phyloP scores from a whole-genome alignment of 2,329 filamentous ascomycete species.

The Penicillium brevicompactum region DNA sequence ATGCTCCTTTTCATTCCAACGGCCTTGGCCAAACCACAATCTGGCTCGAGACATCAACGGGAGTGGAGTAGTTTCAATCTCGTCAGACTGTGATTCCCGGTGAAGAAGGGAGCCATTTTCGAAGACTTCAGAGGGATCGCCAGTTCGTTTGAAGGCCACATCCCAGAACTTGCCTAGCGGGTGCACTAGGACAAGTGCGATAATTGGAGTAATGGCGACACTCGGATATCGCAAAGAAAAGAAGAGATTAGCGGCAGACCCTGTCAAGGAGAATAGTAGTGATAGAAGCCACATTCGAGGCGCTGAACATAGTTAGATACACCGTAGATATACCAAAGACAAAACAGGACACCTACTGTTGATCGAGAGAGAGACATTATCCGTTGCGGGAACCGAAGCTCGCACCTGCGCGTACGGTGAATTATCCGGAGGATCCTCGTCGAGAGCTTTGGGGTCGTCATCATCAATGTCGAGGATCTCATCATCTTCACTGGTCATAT shows the following conservation, averaged over 20 bases:
- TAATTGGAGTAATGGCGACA: constrained; percentile 85
- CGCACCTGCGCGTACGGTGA: constrained; percentile 71
- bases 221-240: constrained; percentile 89
- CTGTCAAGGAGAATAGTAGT: constrained; percentile 76
- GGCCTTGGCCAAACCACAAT: constrained; percentile 76
- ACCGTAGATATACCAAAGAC: not conserved
- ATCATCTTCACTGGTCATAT: constrained; percentile 24
- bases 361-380: constrained; percentile 77
- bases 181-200: constrained; percentile 67
- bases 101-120: constrained; percentile 60
- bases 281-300: constrained; percentile 85
- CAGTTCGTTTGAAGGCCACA: constrained; percentile 62
- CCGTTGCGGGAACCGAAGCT: constrained; percentile 74
- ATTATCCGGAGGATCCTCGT: constrained; percentile 40
- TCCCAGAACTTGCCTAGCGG: constrained; percentile 83
- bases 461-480: constrained; percentile 31
- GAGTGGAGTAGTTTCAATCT: constrained; percentile 21
- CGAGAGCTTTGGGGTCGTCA: constrained; percentile 31
- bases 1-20: constrained; percentile 87
- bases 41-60: constrained; percentile 51
- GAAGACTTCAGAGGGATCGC: constrained; percentile 59
- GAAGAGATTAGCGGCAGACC: constrained; percentile 66
- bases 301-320: constrained; percentile 37
- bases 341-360: constrained; percentile 53
- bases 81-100: constrained; percentile 29